A percentile compares a stretch with the other conserved stretches of the same genome.
Evolutionary conservation across 768 basidiomycete genomes (phyloP).

Genomic region (Phlebiopsis flavidoalba): DNA sequence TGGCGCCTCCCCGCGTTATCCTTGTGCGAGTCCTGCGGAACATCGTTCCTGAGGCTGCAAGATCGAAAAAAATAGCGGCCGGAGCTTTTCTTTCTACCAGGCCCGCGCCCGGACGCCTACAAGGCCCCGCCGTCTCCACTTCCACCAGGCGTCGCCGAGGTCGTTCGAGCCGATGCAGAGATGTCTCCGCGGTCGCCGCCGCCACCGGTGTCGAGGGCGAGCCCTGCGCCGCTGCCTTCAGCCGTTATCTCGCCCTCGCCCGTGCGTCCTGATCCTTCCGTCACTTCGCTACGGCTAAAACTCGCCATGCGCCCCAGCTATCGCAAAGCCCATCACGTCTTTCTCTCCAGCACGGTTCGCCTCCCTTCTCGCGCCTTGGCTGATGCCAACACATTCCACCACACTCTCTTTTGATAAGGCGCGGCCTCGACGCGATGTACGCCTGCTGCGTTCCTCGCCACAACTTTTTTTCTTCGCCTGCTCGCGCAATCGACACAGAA

Average conservation of each 20-base stretch:
- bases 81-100: neutral
- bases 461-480: neutral
- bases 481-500: neutral
- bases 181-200: too few species aligned
- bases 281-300: neutral
- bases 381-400: neutral
- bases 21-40: neutral
- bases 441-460: neutral
- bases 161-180: neutral
- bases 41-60: constrained; percentile 4
- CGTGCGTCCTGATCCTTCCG: neutral
- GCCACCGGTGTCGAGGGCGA: too few species aligned
- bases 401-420: neutral
- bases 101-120: neutral
- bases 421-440: neutral
- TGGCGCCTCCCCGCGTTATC: constrained; percentile 2
- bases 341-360: too few species aligned
- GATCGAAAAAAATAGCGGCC: neutral
- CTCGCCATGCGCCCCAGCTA: too few species aligned
- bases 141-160: neutral
- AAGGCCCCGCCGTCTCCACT: neutral
- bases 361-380: neutral
- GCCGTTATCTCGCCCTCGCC: neutral
- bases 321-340: too few species aligned
- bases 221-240: neutral